phyloP scores from a whole-genome alignment of 2,329 filamentous ascomycete species.

The Pseudocercospora vitis region DNA sequence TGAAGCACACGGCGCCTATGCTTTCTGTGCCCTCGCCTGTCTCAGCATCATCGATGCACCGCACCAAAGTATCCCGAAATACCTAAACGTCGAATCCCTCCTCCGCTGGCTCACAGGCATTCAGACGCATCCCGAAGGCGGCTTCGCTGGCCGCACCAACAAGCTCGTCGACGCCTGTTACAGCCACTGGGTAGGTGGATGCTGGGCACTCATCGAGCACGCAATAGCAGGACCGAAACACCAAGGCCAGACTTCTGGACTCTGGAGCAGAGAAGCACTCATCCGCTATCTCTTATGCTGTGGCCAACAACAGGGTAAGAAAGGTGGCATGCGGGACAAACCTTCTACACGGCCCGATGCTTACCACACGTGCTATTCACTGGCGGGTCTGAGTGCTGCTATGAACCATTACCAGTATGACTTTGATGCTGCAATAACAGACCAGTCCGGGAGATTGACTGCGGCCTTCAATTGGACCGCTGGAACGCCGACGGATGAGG shows the following conservation, averaged over 20 bases:
- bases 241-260: constrained; percentile 36
- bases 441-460: constrained; percentile 32
- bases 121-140: constrained; percentile 88
- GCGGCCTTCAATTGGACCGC: constrained; percentile 49
- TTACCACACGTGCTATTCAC: constrained; percentile 91
- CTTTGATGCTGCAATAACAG: constrained; percentile 19
- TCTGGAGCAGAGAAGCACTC: constrained; percentile 82
- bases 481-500: constrained; percentile 49
- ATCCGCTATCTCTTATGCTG: constrained; percentile 87
- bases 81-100: constrained; percentile 73
- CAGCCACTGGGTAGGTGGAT: constrained; percentile 94
- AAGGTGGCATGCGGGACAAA: constrained; percentile 88
- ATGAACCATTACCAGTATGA: constrained; percentile 63
- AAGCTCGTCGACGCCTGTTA: constrained; percentile 98
- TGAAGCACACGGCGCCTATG: constrained; percentile 95
- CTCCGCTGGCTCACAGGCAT: constrained; percentile 85
- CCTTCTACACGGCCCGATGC: constrained; percentile 85
- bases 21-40: constrained; percentile 89
- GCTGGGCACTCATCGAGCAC: constrained; percentile 88
- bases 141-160: constrained; percentile 91
- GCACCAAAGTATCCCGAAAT: constrained; percentile 70
- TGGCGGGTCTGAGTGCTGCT: constrained; percentile 79
- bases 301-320: constrained; percentile 68
- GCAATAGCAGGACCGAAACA: constrained; percentile 59
- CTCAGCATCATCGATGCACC: constrained; percentile 82